phyloP scores from a whole-genome alignment of 2,329 filamentous ascomycete genomes.

The Penicillium sp. region DNA sequence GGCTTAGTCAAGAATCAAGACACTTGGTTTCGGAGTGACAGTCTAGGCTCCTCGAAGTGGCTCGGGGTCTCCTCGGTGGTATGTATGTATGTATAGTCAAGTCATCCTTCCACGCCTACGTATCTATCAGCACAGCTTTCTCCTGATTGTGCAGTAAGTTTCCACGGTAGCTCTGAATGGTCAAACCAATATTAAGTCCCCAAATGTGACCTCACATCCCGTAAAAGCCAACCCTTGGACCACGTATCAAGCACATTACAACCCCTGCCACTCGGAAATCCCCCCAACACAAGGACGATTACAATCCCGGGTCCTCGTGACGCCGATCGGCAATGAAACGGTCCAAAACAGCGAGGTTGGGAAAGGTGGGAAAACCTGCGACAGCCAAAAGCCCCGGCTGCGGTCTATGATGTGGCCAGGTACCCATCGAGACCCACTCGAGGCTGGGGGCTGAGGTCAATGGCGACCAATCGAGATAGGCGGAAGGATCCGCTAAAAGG shows the following conservation, averaged over 20 bases:
- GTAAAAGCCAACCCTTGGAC: neutral
- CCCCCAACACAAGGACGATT: slow-evolving; percentile 4
- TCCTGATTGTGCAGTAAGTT: neutral
- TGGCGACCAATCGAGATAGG: neutral
- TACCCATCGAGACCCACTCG: slow-evolving; percentile 18
- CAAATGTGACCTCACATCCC: neutral
- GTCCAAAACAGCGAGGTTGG: slow-evolving; percentile 6
- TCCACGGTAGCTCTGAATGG: neutral
- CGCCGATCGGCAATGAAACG: slow-evolving; percentile 12
- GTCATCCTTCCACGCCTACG: neutral
- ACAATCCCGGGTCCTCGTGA: slow-evolving; percentile 11
- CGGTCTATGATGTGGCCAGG: slow-evolving; percentile 19
- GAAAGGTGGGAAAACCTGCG: neutral
- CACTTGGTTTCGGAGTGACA: neutral
- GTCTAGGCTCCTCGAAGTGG: neutral
- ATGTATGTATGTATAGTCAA: neutral
- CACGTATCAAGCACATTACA: neutral
- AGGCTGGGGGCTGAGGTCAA: slow-evolving; percentile 16
- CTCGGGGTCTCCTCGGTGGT: neutral
- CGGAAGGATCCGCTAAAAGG: slow-evolving; percentile 18
- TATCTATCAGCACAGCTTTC: neutral
- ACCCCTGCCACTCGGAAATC: neutral
- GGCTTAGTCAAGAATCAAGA: neutral
- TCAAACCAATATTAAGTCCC: neutral
- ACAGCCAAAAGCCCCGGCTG: neutral